Percentiles rank a stretch among this genome's conserved stretches.
Conservation (phyloP, 345 rosid species). For the Sonneratia alba region DNA sequence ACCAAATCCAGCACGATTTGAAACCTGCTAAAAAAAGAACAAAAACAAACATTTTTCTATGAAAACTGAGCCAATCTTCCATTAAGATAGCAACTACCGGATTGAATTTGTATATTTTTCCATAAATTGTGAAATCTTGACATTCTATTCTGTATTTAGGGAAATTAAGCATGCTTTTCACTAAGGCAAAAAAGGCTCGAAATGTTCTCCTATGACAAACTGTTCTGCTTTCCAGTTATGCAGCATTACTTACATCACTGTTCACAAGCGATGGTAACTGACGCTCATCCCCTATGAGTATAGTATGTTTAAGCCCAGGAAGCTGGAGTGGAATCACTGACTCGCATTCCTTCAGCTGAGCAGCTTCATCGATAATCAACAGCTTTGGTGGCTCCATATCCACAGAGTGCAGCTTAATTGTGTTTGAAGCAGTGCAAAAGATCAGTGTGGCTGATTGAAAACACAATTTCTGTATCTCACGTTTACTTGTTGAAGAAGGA, state of each 20-base stretch:
- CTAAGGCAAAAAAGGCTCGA: too few species aligned
- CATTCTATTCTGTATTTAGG: too few species aligned
- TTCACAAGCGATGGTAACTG: conserved; percentile 41
- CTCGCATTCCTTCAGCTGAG: conserved; percentile 52
- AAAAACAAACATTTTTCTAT: background rate
- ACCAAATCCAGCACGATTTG: conserved; percentile 28
- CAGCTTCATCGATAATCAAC: conserved; percentile 57
- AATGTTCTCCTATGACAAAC: too few species aligned
- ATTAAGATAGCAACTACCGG: background rate
- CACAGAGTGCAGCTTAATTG: conserved; percentile 20
- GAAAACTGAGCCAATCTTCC: background rate
- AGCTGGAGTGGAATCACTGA: conserved; percentile 43
- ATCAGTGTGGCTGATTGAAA: conserved; percentile 22
- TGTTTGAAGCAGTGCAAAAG: conserved; percentile 35
- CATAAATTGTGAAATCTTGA: too few species aligned
- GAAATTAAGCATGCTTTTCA: too few species aligned
- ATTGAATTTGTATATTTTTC: background rate
- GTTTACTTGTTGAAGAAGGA: conserved; percentile 11
- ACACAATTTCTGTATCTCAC: conserved; percentile 19
- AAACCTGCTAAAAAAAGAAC: conserved; percentile 19
- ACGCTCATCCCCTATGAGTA: conserved; percentile 48
- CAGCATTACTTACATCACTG: conserved; percentile 29
- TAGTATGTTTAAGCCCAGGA: conserved; percentile 24
- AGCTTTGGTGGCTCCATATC: conserved; percentile 23
- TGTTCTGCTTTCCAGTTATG: too few species aligned